phyloP scores from a whole-genome alignment of 495 filamentous ascomycete species.

The Friedmanniomyces simplex region DNA sequence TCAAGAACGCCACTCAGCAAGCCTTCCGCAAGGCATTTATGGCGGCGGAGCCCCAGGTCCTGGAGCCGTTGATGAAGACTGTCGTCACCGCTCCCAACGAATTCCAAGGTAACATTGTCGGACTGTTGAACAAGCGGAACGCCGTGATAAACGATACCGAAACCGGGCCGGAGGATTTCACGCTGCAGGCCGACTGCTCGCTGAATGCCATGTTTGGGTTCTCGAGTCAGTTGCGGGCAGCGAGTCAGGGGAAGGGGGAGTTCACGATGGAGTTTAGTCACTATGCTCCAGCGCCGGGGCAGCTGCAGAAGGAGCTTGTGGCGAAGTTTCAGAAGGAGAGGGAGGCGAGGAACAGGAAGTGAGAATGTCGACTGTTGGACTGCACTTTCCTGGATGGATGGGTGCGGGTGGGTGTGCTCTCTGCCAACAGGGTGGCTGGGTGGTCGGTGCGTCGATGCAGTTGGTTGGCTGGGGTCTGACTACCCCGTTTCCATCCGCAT shows the following conservation, averaged over 20 bases:
- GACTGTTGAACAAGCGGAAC: constrained; percentile 91
- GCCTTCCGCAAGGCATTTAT: constrained; percentile 93
- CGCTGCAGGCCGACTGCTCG: constrained; percentile 83
- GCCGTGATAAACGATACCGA: constrained; percentile 94
- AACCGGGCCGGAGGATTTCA: constrained; percentile 89
- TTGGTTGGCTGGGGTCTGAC: too few species aligned
- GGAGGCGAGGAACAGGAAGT: constrained; percentile 63
- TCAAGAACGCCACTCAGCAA: constrained; percentile 91
- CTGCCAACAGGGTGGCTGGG: too few species aligned
- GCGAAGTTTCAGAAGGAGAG: constrained; percentile 79
- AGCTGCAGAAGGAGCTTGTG: constrained; percentile 88
- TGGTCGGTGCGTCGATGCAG: too few species aligned
- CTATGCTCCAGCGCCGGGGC: constrained; percentile 75
- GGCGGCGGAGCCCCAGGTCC: constrained; percentile 62
- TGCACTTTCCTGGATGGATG: too few species aligned
- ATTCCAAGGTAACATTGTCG: constrained; percentile 95
- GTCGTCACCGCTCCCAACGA: constrained; percentile 89
- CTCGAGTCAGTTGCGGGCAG: constrained; percentile 74
- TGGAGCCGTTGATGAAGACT: constrained; percentile 98
- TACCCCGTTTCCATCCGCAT: too few species aligned
- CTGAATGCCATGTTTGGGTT: constrained; percentile 98
- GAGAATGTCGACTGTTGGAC: constrained; percentile 23
- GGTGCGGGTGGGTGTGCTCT: too few species aligned
- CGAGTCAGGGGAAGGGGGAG: constrained; percentile 97
- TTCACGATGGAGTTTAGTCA: constrained; percentile 99